Evolutionary conservation across 345 rosid species (phyloP).

Genomic region (Populus euphratica): DNA sequence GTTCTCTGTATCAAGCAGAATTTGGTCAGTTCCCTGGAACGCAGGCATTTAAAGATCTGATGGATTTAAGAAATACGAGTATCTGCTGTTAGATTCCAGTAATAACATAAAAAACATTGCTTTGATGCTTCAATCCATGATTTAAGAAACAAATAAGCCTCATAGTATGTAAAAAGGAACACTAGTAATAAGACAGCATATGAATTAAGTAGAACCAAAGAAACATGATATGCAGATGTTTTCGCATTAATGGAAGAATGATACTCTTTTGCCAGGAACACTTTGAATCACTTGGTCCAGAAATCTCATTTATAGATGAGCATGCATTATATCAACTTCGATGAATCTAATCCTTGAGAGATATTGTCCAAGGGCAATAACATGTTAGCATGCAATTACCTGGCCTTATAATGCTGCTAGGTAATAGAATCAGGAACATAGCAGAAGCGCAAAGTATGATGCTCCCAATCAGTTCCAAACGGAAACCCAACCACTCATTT

Average conservation of each 20-base stretch:
- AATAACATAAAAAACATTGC: not conserved
- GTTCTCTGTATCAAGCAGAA: constrained; percentile 47
- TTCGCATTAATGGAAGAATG: not conserved
- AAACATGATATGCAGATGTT: not conserved
- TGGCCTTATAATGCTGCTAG: constrained; percentile 74
- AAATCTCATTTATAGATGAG: not conserved
- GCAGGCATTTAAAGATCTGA: not conserved
- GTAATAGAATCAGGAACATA: constrained; percentile 71
- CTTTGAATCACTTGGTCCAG: not conserved
- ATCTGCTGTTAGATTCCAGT: not conserved
- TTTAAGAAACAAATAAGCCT: not conserved
- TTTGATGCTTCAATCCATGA: not conserved
- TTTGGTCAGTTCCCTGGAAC: not conserved
- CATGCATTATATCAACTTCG: not conserved
- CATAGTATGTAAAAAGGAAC: not conserved
- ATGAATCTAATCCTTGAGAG: not conserved
- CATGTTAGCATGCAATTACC: constrained; percentile 39
- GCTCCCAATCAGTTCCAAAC: constrained; percentile 76
- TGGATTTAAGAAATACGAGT: not conserved
- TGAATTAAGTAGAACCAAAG: not conserved
- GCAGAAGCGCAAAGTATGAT: constrained; percentile 68
- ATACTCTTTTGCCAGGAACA: not conserved
- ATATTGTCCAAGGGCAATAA: no score
- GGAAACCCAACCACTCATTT: constrained; percentile 93
- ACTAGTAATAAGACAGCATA: not conserved